These are phyloP conservation scores for Periconia sp. DNA, from an alignment of 2,329 filamentous ascomycete species.

Conservation along the genomic window DNA sequence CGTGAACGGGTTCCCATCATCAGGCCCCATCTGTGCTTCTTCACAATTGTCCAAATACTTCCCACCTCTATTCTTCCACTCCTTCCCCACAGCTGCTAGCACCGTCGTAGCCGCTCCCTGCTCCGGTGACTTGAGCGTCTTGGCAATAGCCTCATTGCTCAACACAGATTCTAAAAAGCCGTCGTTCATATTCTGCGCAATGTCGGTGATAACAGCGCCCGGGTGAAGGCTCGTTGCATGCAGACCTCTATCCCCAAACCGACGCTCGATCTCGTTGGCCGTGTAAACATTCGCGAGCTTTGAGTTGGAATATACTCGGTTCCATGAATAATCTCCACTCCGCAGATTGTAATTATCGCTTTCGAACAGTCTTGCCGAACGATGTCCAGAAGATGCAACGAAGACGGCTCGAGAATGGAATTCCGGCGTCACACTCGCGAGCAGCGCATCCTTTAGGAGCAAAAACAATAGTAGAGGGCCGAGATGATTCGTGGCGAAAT, in stretches of 20 bases:
- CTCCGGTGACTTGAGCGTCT: too few species aligned
- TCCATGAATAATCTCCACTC: slow-evolving; percentile 32
- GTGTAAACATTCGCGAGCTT: slow-evolving; percentile 58
- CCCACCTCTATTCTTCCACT: too few species aligned
- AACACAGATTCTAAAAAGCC: fast-evolving
- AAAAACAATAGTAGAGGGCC: slow-evolving; percentile 49
- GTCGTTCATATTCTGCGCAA: too few species aligned
- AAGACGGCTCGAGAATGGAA: slow-evolving; percentile 44
- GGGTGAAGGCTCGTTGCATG: slow-evolving; percentile 36
- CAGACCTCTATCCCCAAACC: slow-evolving; percentile 48
- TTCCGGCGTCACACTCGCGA: slow-evolving; percentile 19
- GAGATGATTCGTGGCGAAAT: slow-evolving; percentile 51
- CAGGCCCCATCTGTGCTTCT: too few species aligned
- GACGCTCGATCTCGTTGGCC: slow-evolving; percentile 55
- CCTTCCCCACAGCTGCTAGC: too few species aligned
- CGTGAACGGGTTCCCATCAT: too few species aligned
- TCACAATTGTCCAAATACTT: too few species aligned
- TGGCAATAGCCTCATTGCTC: too few species aligned
- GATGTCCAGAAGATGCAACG: slow-evolving; percentile 43
- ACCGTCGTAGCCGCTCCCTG: too few species aligned
- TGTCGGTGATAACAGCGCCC: slow-evolving; percentile 9
- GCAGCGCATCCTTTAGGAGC: slow-evolving; percentile 45
- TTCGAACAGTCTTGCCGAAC: slow-evolving; percentile 40
- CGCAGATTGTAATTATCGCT: slow-evolving; percentile 46
- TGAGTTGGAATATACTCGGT: slow-evolving; percentile 49